phyloP scores from a whole-genome alignment of 2,329 filamentous ascomycete genomes.

The Colletotrichum liaoningense region DNA sequence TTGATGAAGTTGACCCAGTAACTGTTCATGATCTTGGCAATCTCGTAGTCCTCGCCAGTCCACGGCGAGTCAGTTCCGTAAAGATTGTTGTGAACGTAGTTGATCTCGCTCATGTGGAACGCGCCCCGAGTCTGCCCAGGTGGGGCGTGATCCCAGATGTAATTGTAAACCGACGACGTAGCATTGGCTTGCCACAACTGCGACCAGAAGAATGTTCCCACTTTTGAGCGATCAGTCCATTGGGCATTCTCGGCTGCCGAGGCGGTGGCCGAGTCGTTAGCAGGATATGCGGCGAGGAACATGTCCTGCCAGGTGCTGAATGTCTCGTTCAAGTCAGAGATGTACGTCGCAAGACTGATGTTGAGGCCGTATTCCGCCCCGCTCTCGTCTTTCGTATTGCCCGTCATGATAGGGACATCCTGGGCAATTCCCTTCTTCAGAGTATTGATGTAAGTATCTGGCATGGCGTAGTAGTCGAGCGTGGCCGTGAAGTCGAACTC shows the following conservation, averaged over 20 bases:
- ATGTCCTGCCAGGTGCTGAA: background rate
- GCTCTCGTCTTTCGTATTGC: too few relatives aligned
- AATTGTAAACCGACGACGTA: background rate
- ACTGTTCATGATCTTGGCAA: background rate
- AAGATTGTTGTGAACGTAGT: slow-evolving; percentile 50
- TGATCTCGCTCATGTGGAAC: slow-evolving; percentile 51
- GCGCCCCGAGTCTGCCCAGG: slow-evolving; percentile 46
- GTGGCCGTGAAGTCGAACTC: too few relatives aligned
- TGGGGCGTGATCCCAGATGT: background rate
- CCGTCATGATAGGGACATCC: too few relatives aligned
- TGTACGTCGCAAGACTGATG: background rate
- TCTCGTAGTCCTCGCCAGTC: background rate
- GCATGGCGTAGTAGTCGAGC: too few relatives aligned
- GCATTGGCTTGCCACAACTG: background rate
- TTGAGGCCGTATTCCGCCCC: background rate
- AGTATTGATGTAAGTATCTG: too few relatives aligned
- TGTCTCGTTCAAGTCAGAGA: background rate
- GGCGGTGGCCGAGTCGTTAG: background rate
- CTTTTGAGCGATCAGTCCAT: background rate
- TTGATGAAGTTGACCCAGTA: slow-evolving; percentile 8
- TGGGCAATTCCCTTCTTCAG: too few relatives aligned
- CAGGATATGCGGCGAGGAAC: background rate
- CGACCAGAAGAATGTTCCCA: slow-evolving; percentile 9
- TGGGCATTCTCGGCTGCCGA: background rate
- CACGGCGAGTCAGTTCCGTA: slow-evolving; percentile 37